phyloP scores from a whole-genome alignment of 2,329 filamentous ascomycete genomes.

The Fusarium nisikadoi region DNA sequence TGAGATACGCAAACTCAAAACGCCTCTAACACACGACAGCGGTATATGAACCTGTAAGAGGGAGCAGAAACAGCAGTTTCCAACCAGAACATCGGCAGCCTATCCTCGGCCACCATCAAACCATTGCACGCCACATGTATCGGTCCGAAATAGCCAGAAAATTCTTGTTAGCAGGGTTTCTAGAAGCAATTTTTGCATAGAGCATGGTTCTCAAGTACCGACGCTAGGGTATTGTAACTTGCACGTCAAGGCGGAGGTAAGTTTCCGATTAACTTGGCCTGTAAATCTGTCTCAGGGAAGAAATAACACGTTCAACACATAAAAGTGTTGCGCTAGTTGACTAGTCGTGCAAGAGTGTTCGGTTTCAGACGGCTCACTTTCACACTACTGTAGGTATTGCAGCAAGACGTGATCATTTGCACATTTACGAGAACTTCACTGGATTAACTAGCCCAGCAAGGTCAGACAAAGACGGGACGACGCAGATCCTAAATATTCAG shows the following conservation, averaged over 20 bases:
- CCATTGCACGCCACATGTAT: background rate
- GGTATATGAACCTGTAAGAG: background rate
- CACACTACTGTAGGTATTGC: background rate
- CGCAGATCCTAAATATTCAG: background rate
- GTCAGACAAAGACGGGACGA: slow-evolving; percentile 4
- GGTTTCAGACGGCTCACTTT: slow-evolving; percentile 25
- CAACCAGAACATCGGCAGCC: background rate
- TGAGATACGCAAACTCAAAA: background rate
- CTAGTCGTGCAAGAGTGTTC: slow-evolving; percentile 4
- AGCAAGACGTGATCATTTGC: slow-evolving; percentile 11
- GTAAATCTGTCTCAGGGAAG: background rate
- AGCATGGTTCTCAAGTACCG: slow-evolving; percentile 8
- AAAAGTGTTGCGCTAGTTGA: slow-evolving; percentile 5
- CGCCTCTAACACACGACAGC: background rate
- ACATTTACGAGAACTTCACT: background rate
- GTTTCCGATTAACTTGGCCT: slow-evolving; percentile 7
- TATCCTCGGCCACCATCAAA: background rate
- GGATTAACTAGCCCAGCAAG: background rate
- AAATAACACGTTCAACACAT: background rate
- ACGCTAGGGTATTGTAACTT: slow-evolving; percentile 3
- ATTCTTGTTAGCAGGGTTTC: slow-evolving; percentile 6
- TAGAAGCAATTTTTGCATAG: slow-evolving; percentile 1
- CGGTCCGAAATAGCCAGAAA: slow-evolving; percentile 21
- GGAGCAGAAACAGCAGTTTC: background rate
- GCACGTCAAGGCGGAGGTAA: slow-evolving; percentile 3